Evolutionary conservation across 805 yeast species (phyloP).

Genomic region (Saccharomyces jurei): DNA sequence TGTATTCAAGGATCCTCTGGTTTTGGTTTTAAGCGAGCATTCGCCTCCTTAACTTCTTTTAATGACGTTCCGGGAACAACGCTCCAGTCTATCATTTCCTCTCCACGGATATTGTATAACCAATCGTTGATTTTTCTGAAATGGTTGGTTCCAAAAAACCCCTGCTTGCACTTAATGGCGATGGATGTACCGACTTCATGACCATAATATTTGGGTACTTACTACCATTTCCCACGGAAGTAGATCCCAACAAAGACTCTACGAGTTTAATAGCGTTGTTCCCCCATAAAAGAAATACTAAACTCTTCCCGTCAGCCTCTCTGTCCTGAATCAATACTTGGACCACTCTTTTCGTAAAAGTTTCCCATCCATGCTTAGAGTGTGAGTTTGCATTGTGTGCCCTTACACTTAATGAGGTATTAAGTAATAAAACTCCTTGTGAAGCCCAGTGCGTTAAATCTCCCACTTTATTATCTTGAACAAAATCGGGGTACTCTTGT

Average conservation of each 20-base stretch:
- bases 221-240: slow-evolving; percentile 11
- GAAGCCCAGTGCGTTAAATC: slow-evolving; percentile 77
- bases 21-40: slow-evolving; percentile 1
- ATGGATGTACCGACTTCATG: slow-evolving; percentile 80
- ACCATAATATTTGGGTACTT: slow-evolving; percentile 36
- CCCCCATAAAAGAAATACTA: slow-evolving; percentile 80
- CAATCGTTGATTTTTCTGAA: slow-evolving; percentile 72
- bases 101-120: slow-evolving; percentile 39
- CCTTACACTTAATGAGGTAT: slow-evolving; percentile 82
- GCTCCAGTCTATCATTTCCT: slow-evolving; percentile 60
- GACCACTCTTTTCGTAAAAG: slow-evolving; percentile 70
- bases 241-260: slow-evolving; percentile 28
- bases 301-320: slow-evolving; percentile 38
- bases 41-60: slow-evolving; percentile 16
- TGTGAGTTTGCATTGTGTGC: slow-evolving; percentile 94
- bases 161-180: slow-evolving; percentile 88
- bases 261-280: slow-evolving; percentile 61
- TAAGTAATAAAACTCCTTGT: slow-evolving; percentile 80
- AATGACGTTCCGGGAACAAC: slow-evolving; percentile 27
- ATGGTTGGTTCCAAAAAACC: slow-evolving; percentile 68
- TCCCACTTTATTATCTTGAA: slow-evolving; percentile 40
- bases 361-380: slow-evolving; percentile 86
- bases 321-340: slow-evolving; percentile 43
- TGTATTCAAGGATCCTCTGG: background rate
- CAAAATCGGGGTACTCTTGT: slow-evolving; percentile 67